phyloP scores from a whole-genome alignment of 2,329 filamentous ascomycete genomes.

The Exophiala spinifera region DNA sequence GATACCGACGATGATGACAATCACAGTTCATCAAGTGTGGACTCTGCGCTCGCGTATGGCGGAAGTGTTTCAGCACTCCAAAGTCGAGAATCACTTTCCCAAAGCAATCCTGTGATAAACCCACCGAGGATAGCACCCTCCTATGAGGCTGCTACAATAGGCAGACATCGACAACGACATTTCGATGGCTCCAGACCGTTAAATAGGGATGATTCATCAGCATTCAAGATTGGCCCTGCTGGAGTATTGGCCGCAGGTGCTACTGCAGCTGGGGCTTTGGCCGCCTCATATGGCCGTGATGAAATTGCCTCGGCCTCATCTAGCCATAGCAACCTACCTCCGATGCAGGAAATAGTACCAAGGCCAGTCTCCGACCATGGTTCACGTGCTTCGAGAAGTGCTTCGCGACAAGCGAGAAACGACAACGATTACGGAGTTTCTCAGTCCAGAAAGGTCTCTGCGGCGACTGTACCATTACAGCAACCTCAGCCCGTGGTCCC shows the following conservation, averaged over 20 bases:
- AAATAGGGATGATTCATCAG: background rate
- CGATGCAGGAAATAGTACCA: slow-evolving; percentile 56
- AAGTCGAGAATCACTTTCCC: slow-evolving; percentile 53
- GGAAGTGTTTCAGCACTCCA: slow-evolving; percentile 39
- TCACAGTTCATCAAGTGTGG: slow-evolving; percentile 48
- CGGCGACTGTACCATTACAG: slow-evolving; percentile 63
- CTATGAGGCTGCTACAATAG: slow-evolving; percentile 34
- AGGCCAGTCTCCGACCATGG: slow-evolving; percentile 19
- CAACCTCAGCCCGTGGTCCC: slow-evolving; percentile 78
- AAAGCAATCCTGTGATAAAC: slow-evolving; percentile 48
- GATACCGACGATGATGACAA: slow-evolving; percentile 55
- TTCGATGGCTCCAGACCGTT: background rate
- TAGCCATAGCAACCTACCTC: slow-evolving; percentile 43
- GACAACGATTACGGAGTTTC: background rate
- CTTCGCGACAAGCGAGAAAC: background rate
- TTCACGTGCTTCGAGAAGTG: background rate
- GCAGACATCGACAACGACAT: slow-evolving; percentile 26
- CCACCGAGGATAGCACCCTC: background rate
- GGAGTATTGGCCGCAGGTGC: slow-evolving; percentile 42
- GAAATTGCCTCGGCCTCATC: background rate
- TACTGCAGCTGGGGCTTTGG: slow-evolving; percentile 41
- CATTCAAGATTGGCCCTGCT: slow-evolving; percentile 38
- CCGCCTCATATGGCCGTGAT: slow-evolving; percentile 25
- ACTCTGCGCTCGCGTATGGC: slow-evolving; percentile 62
- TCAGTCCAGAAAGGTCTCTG: slow-evolving; percentile 18